phyloP scores from a whole-genome alignment of 2,329 filamentous ascomycete species.

The Xylaria sp. region DNA sequence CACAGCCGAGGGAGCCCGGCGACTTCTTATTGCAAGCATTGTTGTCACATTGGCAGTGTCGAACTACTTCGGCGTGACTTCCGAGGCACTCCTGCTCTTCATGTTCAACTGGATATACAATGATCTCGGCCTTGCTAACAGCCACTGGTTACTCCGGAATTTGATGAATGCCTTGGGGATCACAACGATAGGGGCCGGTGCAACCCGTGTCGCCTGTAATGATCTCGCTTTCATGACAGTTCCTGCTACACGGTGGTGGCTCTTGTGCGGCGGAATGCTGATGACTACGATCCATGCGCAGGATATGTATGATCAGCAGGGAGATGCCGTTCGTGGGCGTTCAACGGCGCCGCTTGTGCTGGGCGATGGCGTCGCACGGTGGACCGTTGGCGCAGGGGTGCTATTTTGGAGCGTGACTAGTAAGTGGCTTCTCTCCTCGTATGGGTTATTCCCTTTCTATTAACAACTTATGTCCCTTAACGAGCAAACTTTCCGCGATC shows the following conservation, averaged over 20 bases:
- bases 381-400: conserved; percentile 20
- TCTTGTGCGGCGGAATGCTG: conserved; percentile 25
- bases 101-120: conserved; percentile 26
- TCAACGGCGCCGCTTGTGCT: conserved; percentile 26
- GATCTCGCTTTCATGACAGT: conserved; percentile 14
- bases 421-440: conserved; percentile 13
- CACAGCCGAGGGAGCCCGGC: conserved; percentile 9
- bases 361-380: conserved; percentile 22
- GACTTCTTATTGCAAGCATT: conserved; percentile 24
- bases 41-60: conserved; percentile 7
- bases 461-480: not conserved
- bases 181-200: conserved; percentile 23
- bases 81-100: conserved; percentile 25
- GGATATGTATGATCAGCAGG: conserved; percentile 28
- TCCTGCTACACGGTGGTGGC: conserved; percentile 23
- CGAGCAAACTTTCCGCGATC: not conserved
- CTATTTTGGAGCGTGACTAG: conserved; percentile 27
- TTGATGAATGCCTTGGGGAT: conserved; percentile 27
- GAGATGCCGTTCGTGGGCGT: conserved; percentile 22
- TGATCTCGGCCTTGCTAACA: conserved; percentile 25
- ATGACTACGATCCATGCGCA: conserved; percentile 28
- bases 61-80: conserved; percentile 3
- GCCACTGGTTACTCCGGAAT: conserved; percentile 21
- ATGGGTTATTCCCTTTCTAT: not conserved
- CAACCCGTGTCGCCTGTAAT: conserved; percentile 19